Evolutionary conservation across 2,329 filamentous ascomycete species (phyloP).

Genomic region (Neonectria sp.): DNA sequence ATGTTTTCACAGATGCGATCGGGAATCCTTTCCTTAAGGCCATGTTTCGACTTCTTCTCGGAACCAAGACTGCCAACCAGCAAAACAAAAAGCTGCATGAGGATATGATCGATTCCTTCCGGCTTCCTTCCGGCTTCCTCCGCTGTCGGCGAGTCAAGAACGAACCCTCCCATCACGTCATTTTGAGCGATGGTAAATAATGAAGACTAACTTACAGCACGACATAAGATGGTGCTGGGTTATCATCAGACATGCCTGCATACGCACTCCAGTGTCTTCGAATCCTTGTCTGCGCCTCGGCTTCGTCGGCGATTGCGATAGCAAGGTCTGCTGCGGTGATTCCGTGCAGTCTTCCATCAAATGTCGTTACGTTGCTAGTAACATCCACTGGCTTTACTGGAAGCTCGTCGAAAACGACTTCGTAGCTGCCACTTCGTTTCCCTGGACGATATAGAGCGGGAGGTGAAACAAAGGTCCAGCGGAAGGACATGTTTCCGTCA

Average conservation of each 20-base stretch:
- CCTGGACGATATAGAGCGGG: constrained; percentile 20
- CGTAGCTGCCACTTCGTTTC: constrained; percentile 11
- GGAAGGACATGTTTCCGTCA: constrained; percentile 24
- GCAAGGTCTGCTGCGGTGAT: constrained; percentile 30
- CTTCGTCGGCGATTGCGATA: constrained; percentile 32
- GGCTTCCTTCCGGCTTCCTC: no score
- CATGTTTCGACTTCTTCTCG: no score
- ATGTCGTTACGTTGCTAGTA: neutral
- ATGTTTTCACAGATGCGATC: no score
- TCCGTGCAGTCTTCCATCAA: constrained; percentile 20
- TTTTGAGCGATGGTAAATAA: no score
- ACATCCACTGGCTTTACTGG: constrained; percentile 14
- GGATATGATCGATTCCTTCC: no score
- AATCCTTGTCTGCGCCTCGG: constrained; percentile 5
- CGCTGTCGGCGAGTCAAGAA: no score
- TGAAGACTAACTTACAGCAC: neutral
- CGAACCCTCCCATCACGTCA: no score
- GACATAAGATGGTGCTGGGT: neutral
- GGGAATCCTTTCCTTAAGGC: no score
- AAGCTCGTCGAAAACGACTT: constrained; percentile 11
- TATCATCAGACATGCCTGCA: constrained; percentile 16
- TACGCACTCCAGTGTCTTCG: constrained; percentile 16
- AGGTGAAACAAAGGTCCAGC: constrained; percentile 22
- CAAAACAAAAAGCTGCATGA: no score
- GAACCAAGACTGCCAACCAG: no score